phyloP scores from a whole-genome alignment of 2,329 filamentous ascomycete species.

The Arthrocladium fulminans region DNA sequence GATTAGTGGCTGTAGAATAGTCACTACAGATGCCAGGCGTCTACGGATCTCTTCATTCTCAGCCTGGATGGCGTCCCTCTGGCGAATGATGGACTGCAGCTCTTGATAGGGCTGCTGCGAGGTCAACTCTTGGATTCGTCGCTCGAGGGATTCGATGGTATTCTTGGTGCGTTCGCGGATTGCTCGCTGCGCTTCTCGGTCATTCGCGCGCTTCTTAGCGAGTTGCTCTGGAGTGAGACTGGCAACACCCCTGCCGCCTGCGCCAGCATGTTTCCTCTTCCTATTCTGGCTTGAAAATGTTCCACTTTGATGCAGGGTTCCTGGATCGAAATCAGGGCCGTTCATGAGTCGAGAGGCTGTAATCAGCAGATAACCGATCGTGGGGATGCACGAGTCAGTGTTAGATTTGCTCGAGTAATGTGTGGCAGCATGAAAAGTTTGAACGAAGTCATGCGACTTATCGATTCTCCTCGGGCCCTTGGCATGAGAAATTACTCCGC shows the following conservation, averaged over 20 bases:
- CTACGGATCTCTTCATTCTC: constrained; percentile 73
- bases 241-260: constrained; percentile 63
- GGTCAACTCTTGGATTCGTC: constrained; percentile 64
- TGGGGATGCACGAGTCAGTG: constrained; percentile 2
- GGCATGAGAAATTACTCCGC: too few relatives aligned
- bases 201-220: constrained; percentile 83
- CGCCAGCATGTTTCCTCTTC: constrained; percentile 35
- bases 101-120: constrained; percentile 76
- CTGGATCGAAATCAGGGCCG: not conserved
- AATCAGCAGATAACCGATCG: not conserved
- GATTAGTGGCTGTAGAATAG: constrained; percentile 40
- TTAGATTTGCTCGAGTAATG: constrained; percentile 5
- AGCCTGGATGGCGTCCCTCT: constrained; percentile 67
- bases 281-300: constrained; percentile 11
- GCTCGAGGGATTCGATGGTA: constrained; percentile 67
- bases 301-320: not conserved
- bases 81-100: constrained; percentile 62
- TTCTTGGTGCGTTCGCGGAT: constrained; percentile 75
- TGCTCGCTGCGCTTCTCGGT: constrained; percentile 75
- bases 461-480: too few relatives aligned
- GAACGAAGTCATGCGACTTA: not conserved
- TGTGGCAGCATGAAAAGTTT: not conserved
- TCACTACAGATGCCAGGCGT: constrained; percentile 56
- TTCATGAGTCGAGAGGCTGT: not conserved
- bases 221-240: constrained; percentile 82